Percentiles rank a stretch among this genome's conserved stretches.
Evolutionary conservation across 257 asterid genomes (phyloP).

Genomic region (Solanum chiquidenum): DNA sequence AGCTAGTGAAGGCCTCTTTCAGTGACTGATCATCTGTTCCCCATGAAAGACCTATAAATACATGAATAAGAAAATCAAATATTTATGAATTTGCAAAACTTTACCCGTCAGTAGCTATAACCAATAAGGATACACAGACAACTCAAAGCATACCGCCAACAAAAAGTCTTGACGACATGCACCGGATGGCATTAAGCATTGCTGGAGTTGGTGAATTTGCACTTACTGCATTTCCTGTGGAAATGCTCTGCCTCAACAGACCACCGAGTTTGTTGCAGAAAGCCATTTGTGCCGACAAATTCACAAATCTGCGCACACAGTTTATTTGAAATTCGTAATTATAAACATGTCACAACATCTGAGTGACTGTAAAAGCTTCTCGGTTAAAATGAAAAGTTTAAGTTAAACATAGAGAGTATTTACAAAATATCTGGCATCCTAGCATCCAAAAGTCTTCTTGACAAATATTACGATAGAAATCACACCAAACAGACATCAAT

Average conservation of each 20-base stretch:
- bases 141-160: constrained; percentile 38
- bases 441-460: not conserved
- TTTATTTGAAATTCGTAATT: not conserved
- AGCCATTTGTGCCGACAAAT: constrained; percentile 39
- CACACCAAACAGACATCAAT: not conserved
- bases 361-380: not conserved
- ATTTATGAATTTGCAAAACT: not conserved
- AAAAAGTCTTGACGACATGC: constrained; percentile 72
- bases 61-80: not conserved
- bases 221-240: constrained; percentile 11
- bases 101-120: not conserved
- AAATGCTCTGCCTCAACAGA: constrained; percentile 39
- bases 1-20: constrained; percentile 62
- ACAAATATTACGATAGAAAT: not conserved
- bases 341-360: not conserved
- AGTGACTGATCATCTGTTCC: constrained; percentile 50
- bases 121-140: not conserved
- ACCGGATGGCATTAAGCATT: constrained; percentile 51
- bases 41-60: constrained; percentile 54
- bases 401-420: not conserved
- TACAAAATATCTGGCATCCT: not conserved
- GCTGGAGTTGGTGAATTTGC: constrained; percentile 27
- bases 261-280: constrained; percentile 47
- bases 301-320: constrained; percentile 10
- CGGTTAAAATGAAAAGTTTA: too few species aligned